Percentiles rank a stretch among this genome's conserved stretches.
Conservation (phyloP, 176 grass and related monocot species). For the Carex pumila region DNA sequence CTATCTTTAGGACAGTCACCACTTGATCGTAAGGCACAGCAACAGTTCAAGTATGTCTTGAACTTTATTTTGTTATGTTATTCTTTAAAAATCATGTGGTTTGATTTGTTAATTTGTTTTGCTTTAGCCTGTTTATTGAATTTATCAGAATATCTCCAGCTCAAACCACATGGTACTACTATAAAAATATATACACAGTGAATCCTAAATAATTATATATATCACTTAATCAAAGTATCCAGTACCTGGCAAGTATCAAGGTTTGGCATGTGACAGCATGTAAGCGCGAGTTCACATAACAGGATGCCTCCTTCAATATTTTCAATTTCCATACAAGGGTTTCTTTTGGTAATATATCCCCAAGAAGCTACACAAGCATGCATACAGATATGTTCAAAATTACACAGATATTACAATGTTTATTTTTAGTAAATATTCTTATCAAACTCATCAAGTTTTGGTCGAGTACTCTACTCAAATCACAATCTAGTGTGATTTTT, state of each 20-base stretch:
- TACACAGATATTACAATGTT: neutral
- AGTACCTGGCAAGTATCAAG: constrained; percentile 80
- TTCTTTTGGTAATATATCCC: constrained; percentile 67
- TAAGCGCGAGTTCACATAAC: constrained; percentile 76
- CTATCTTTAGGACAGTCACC: no score
- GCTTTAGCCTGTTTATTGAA: neutral
- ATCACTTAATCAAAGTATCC: neutral
- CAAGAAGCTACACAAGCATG: constrained; percentile 44
- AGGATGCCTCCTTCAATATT: constrained; percentile 55
- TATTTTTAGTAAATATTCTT: neutral
- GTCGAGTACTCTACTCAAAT: neutral
- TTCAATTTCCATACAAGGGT: constrained; percentile 63
- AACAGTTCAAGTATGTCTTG: no score
- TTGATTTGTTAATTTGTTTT: neutral
- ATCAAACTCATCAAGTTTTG: neutral
- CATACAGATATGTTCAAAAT: neutral
- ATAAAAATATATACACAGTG: neutral
- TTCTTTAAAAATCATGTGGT: neutral
- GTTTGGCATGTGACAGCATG: constrained; percentile 66
- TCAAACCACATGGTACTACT: neutral
- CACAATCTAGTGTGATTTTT: neutral
- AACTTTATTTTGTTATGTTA: neutral
- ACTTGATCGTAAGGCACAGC: no score
- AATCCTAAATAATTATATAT: neutral
- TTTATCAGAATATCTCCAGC: neutral